Conservation (phyloP, 2,329 filamentous ascomycete species). For the Lachnellula hyalina region DNA sequence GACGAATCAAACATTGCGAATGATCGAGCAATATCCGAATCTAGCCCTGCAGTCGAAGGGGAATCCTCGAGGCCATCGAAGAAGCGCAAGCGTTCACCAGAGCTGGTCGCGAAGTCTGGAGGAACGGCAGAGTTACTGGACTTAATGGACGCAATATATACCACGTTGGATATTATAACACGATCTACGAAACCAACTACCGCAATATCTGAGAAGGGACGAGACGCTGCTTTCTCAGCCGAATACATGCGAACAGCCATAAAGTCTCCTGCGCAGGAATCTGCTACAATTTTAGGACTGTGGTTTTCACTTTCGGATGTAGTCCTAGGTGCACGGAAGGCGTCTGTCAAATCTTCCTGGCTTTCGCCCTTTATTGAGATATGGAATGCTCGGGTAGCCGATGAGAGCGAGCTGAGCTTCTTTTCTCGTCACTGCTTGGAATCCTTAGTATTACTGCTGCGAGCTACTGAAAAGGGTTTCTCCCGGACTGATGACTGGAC, state of each 20-base stretch:
- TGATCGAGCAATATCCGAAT: constrained; percentile 3
- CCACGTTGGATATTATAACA: constrained; percentile 19
- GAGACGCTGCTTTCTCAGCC: constrained; percentile 20
- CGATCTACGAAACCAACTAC: constrained; percentile 12
- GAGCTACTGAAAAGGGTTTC: constrained; percentile 5
- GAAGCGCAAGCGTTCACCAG: constrained; percentile 29
- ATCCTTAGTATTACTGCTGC: constrained; percentile 26
- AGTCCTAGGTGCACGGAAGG: constrained; percentile 3
- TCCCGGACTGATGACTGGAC: constrained; percentile 13
- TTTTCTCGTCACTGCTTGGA: constrained; percentile 32
- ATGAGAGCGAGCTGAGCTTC: constrained; percentile 18
- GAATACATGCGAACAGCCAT: constrained; percentile 30
- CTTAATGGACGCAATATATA: constrained; percentile 22
- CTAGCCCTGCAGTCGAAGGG: constrained; percentile 12
- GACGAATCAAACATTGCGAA: constrained; percentile 25
- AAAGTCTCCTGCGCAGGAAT: constrained; percentile 26
- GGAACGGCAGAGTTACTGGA: not conserved
- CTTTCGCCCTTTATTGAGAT: constrained; percentile 28
- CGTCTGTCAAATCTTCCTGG: constrained; percentile 11
- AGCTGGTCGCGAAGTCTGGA: constrained; percentile 14
- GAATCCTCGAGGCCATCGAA: constrained; percentile 33
- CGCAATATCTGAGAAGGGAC: constrained; percentile 2
- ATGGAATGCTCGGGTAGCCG: constrained; percentile 24
- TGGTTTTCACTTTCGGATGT: constrained; percentile 28
- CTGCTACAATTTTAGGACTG: constrained; percentile 26